These are phyloP conservation scores for Globisporangium mamillatum DNA, from an alignment of 352 stramenopile genomes.

Conservation along the genomic window DNA sequence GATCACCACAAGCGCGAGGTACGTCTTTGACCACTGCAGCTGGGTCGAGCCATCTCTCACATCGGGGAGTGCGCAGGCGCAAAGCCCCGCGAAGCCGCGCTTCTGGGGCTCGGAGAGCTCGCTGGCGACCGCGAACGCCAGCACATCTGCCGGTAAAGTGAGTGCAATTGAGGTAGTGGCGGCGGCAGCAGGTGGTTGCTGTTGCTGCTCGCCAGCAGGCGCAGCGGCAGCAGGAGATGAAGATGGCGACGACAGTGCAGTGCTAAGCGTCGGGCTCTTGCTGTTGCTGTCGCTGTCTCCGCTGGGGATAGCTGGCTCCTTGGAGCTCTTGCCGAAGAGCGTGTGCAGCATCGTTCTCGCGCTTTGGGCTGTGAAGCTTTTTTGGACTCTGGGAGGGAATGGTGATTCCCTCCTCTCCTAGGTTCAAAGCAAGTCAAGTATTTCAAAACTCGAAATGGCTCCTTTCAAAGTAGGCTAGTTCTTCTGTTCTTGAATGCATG, in stretches of 20 bases:
- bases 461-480: no score
- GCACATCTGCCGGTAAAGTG: constrained; percentile 1
- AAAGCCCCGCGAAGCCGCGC: constrained; percentile 63
- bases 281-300: background rate
- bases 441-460: no score
- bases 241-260: background rate
- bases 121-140: constrained; percentile 18
- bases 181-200: background rate
- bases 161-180: background rate
- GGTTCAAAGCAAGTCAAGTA: no score
- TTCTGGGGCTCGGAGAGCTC: constrained; percentile 54
- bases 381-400: background rate
- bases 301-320: background rate
- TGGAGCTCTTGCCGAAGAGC: constrained; percentile 21
- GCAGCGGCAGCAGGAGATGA: background rate
- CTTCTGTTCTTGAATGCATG: no score
- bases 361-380: background rate
- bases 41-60: constrained; percentile 65
- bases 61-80: constrained; percentile 57
- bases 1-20: constrained; percentile 60
- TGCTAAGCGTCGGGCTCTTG: background rate
- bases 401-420: background rate
- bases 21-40: constrained; percentile 59
- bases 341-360: constrained; percentile 25
- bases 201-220: background rate